Evolutionary conservation across 2,329 filamentous ascomycete genomes (phyloP).

Genomic region (Akanthomyces lecanii): DNA sequence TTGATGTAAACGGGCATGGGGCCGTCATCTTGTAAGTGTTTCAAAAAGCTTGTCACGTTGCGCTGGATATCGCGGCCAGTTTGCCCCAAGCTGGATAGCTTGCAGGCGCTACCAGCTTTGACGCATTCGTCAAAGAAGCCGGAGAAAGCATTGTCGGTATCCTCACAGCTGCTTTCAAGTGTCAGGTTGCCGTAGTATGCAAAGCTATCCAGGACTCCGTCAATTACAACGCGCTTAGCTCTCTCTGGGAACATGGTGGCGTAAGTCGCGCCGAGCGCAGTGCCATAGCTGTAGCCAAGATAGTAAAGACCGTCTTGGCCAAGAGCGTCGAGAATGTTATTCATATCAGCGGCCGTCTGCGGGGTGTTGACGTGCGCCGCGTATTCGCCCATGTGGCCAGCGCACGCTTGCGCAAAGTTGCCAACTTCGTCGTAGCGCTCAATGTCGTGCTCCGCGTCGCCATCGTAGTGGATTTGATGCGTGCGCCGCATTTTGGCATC

Average conservation of each 20-base stretch:
- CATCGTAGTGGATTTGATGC: constrained; percentile 24
- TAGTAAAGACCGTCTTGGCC: constrained; percentile 32
- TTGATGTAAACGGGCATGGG: constrained; percentile 37
- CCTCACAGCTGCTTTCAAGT: neutral
- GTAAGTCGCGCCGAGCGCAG: constrained; percentile 28
- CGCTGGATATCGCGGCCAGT: neutral
- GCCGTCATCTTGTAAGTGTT: neutral
- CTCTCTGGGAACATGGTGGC: constrained; percentile 26
- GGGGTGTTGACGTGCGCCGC: constrained; percentile 45
- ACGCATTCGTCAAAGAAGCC: constrained; percentile 13
- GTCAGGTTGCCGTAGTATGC: neutral
- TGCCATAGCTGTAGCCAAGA: constrained; percentile 40
- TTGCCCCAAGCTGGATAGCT: neutral
- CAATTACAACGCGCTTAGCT: constrained; percentile 20
- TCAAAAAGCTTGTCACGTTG: neutral
- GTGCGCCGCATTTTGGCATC: constrained; percentile 29
- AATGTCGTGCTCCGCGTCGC: constrained; percentile 30
- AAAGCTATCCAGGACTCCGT: constrained; percentile 21
- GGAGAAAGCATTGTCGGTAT: neutral
- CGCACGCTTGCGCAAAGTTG: constrained; percentile 38
- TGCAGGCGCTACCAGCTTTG: constrained; percentile 1
- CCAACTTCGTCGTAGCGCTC: constrained; percentile 35
- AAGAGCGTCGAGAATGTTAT: constrained; percentile 41
- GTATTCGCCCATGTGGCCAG: constrained; percentile 42
- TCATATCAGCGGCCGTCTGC: constrained; percentile 49